These are phyloP conservation scores for Zasmidium cellare DNA, from an alignment of 2,329 filamentous ascomycete species.

Conservation along the genomic window DNA sequence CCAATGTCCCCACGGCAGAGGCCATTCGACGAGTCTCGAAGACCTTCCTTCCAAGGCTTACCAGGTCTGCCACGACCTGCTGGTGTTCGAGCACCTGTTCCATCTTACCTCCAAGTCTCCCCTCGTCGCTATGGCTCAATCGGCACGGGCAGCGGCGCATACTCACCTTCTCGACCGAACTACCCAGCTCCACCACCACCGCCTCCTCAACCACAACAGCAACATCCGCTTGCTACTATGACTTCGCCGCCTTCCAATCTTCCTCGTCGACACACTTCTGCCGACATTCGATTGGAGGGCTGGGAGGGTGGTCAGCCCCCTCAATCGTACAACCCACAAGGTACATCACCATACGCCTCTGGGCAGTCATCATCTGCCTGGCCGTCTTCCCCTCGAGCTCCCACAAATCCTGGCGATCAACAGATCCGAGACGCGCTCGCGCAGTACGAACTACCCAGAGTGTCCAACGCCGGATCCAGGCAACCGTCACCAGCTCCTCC, in stretches of 20 bases:
- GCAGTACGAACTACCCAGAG: constrained; percentile 64
- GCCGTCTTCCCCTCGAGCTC: constrained; percentile 63
- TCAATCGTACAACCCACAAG: constrained; percentile 47
- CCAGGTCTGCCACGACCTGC: constrained; percentile 52
- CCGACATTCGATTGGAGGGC: constrained; percentile 75
- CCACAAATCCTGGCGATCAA: constrained; percentile 56
- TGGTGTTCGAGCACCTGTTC: constrained; percentile 74
- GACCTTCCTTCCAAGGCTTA: constrained; percentile 65
- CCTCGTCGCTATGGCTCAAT: constrained; percentile 87
- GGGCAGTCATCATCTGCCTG: constrained; percentile 63
- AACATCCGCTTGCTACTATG: constrained; percentile 60
- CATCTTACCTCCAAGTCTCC: constrained; percentile 76
- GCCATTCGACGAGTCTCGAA: constrained; percentile 78
- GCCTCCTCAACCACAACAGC: constrained; percentile 54
- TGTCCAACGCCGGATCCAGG: constrained; percentile 37
- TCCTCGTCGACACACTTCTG: constrained; percentile 84
- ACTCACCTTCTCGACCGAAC: constrained; percentile 70
- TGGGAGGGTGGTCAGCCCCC: constrained; percentile 73
- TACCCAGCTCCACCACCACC: constrained; percentile 62
- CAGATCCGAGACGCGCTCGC: constrained; percentile 63
- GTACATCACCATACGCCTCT: constrained; percentile 63
- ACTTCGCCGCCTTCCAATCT: constrained; percentile 65
- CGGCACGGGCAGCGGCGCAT: constrained; percentile 57
- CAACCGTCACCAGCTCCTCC: constrained; percentile 51
- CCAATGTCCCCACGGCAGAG: constrained; percentile 87